Conservation (phyloP, 306 rosid genomes). For the Trifolium pratense region DNA sequence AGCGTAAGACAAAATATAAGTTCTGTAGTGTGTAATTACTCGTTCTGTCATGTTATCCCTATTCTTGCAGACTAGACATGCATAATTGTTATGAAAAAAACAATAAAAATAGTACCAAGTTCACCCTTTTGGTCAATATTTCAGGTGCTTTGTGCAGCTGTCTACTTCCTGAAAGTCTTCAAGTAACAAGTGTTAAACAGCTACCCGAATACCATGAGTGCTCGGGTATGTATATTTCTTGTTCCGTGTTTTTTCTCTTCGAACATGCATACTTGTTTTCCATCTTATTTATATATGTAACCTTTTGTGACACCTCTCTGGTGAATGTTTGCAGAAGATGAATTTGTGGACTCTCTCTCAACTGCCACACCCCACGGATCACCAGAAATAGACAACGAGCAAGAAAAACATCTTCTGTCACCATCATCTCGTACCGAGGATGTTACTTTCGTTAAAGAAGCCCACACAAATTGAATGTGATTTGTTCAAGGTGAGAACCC, state of each 20-base stretch:
- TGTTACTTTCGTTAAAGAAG: slow-evolving; percentile 64
- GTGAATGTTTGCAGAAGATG: slow-evolving; percentile 63
- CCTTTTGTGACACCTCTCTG: slow-evolving; percentile 19
- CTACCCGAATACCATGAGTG: slow-evolving; percentile 74
- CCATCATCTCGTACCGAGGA: slow-evolving; percentile 53
- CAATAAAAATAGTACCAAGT: slow-evolving; percentile 24
- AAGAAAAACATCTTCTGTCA: slow-evolving; percentile 68
- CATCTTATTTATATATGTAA: slow-evolving; percentile 38
- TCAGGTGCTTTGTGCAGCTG: slow-evolving; percentile 93
- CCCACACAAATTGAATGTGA: slow-evolving; percentile 36
- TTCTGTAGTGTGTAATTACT: not conserved
- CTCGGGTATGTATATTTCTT: slow-evolving; percentile 61
- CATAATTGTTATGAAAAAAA: slow-evolving; percentile 17
- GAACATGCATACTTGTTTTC: slow-evolving; percentile 25
- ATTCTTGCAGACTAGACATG: slow-evolving; percentile 1
- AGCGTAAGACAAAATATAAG: not conserved
- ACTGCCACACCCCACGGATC: slow-evolving; percentile 54
- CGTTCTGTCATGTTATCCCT: not conserved
- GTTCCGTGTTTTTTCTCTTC: not conserved
- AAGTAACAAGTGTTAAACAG: slow-evolving; percentile 78
- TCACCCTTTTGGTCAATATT: slow-evolving; percentile 43
- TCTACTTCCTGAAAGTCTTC: slow-evolving; percentile 93
- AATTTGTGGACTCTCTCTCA: slow-evolving; percentile 58
- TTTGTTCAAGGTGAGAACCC: slow-evolving; percentile 36
- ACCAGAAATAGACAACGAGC: slow-evolving; percentile 62